Percentiles rank a stretch among this genome's conserved stretches.
Evolutionary conservation across 192 early-diverging fungal genomes (phyloP).

Genomic region (Chytriomyces sp.): DNA sequence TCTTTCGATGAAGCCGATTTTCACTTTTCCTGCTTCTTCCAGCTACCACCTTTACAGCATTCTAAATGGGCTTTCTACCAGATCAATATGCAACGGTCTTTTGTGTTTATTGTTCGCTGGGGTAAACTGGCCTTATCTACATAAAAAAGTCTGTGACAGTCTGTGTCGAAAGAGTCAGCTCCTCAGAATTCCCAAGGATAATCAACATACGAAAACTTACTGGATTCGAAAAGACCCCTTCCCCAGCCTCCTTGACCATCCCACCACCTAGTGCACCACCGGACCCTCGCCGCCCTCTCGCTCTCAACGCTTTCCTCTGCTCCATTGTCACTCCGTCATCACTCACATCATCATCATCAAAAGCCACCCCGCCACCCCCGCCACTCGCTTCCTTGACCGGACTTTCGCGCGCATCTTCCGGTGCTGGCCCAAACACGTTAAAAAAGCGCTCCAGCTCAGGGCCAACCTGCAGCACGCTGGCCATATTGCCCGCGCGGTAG

Average conservation of each 20-base stretch:
- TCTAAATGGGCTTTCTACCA: too few species aligned
- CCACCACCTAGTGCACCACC: not conserved
- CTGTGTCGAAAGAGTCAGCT: not conserved
- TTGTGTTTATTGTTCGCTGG: not conserved
- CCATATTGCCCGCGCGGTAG: slow-evolving; percentile 84
- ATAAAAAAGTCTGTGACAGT: slow-evolving; percentile 13
- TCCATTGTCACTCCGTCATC: not conserved
- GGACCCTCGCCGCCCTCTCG: not conserved
- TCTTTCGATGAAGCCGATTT: slow-evolving; percentile 7
- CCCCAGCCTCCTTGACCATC: slow-evolving; percentile 1
- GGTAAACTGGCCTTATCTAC: not conserved
- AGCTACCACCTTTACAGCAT: too few species aligned
- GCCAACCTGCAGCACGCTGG: slow-evolving; percentile 79
- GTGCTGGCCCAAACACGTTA: slow-evolving; percentile 88
- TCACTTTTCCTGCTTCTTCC: not conserved
- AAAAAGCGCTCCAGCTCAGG: slow-evolving; percentile 75
- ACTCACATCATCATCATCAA: not conserved
- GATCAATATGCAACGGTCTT: too few species aligned
- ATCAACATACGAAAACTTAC: not conserved
- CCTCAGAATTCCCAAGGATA: not conserved
- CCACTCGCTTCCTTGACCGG: slow-evolving; percentile 1
- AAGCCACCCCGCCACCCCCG: not conserved
- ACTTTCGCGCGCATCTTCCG: slow-evolving; percentile 68
- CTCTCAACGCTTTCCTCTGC: not conserved
- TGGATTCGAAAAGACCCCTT: slow-evolving; percentile 4